A percentile compares a stretch with the other conserved stretches of the same genome.
Conservation (phyloP, 208 protist species). For the Leishmania tarentolae region DNA sequence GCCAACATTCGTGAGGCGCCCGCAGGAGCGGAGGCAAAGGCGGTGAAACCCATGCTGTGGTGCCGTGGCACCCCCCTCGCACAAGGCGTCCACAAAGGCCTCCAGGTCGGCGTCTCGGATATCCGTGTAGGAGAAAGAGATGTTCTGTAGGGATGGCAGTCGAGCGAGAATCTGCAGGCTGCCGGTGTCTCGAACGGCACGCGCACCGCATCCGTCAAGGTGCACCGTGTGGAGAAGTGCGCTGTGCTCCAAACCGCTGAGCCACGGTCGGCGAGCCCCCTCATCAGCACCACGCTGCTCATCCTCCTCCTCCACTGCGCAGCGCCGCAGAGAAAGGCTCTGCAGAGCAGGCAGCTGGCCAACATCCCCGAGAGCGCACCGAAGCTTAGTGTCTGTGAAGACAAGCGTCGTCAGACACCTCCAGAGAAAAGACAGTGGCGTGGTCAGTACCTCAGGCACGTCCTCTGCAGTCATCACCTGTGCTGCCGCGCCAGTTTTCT, state of each 20-base stretch:
- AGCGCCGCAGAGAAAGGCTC: background rate
- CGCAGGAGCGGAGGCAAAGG: slow-evolving; percentile 9
- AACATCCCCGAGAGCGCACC: background rate
- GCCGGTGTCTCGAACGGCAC: background rate
- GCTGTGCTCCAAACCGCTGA: background rate
- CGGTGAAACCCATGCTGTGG: slow-evolving; percentile 6
- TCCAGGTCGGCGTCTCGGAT: slow-evolving; percentile 11
- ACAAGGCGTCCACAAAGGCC: slow-evolving; percentile 2
- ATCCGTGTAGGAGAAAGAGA: slow-evolving; percentile 5
- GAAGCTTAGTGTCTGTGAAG: slow-evolving; percentile 11
- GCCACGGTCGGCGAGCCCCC: background rate
- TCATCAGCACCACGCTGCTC: background rate
- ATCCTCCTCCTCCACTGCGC: slow-evolving; percentile 2
- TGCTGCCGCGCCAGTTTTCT: background rate
- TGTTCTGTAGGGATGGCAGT: slow-evolving; percentile 11
- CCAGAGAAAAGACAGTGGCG: background rate
- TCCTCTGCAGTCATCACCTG: background rate
- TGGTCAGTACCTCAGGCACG: background rate
- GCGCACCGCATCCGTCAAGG: slow-evolving; percentile 11
- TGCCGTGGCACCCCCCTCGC: background rate
- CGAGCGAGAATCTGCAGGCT: slow-evolving; percentile 10
- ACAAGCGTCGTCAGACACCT: background rate
- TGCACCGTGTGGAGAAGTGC: slow-evolving; percentile 10
- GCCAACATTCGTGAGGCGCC: background rate
- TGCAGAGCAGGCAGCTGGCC: slow-evolving; percentile 4